Base-by-base conservation (phyloP, 2,329 filamentous ascomycete genomes). In the Monosporascus sp. region DNA sequence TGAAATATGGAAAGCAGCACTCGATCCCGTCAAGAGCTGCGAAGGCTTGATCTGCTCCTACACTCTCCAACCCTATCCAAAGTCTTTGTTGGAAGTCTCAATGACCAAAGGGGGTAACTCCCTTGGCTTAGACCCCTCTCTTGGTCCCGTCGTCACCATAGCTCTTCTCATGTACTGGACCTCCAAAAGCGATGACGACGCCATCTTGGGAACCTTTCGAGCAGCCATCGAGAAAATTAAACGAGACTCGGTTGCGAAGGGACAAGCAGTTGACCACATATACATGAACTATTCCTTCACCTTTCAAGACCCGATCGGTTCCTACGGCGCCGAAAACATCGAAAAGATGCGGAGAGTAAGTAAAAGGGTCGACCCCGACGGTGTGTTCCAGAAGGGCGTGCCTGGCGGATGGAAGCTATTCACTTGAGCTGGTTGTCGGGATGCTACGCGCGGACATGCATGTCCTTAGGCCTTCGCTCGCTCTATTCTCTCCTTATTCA, bases 321-420 rank as follows among this genome's bases (percentile, higher is more conserved):
- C 55, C 7, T 64, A 62, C 37, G 61, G 61, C 3, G 52, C 26
- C 0, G 51, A 52, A 5, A 60, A 54, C 43, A 55, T 56, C 19
- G 41, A 38, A 2, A 24, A 36, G 1, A 54, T 66, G 11, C 56
- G 56, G 41, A 27, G 51, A 2, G 59, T 57, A 4, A 65, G 62
- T 51, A 50, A 53, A 41, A 59, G 59, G 36, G 66, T 59, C 41
- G 66, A 69, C 37, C 65, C 63, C 1, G 46, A 54, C 1, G 63
- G 62, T 16, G 36, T 68, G 3, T 68, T 68, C 47, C 62, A 65
- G 31, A 56, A 52, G 5, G 56, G 51, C 4, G 56, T 62, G 5
- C 60, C 59, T 1, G 61, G 61, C 7, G 61, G 59, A 7, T 64
- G 50, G 40, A 64, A 63, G 56, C 50, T 52, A 36, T 51, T 49